Evolutionary conservation across 2,329 filamentous ascomycete species (phyloP).

Genomic region (Nectriaceae sp.): DNA sequence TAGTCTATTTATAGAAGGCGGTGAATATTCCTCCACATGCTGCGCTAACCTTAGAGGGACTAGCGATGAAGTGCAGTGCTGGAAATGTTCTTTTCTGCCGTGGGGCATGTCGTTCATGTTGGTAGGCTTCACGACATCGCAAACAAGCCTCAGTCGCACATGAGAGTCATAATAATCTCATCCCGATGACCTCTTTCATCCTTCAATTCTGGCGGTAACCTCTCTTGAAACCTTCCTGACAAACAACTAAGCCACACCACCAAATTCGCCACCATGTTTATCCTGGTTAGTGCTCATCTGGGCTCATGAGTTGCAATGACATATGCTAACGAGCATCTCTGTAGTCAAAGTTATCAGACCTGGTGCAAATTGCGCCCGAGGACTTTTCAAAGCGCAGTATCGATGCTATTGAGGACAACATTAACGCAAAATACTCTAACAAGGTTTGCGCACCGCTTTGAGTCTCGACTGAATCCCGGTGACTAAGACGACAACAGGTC

Average conservation of each 20-base stretch:
- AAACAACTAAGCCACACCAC: not conserved
- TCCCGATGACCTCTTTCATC: slow-evolving; percentile 4
- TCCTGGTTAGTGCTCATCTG: slow-evolving; percentile 40
- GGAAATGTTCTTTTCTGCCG: slow-evolving; percentile 26
- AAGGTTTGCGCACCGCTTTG: slow-evolving; percentile 54
- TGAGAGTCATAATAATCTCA: no score
- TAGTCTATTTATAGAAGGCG: no score
- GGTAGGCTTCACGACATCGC: slow-evolving; percentile 3
- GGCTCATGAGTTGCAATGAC: not conserved
- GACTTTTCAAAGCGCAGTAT: slow-evolving; percentile 84
- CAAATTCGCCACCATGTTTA: slow-evolving; percentile 46
- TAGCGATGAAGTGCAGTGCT: not conserved
- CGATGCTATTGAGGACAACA: slow-evolving; percentile 90
- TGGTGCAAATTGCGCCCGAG: slow-evolving; percentile 88
- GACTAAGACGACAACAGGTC: slow-evolving; percentile 48
- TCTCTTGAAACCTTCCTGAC: not conserved
- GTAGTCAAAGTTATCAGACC: slow-evolving; percentile 89
- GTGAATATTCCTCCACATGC: not conserved
- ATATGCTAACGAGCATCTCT: no score
- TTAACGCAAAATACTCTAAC: slow-evolving; percentile 96
- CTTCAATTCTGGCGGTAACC: not conserved
- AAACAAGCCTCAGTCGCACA: slow-evolving; percentile 1
- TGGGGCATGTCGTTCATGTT: slow-evolving; percentile 4
- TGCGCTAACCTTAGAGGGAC: not conserved
- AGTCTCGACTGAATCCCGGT: not conserved